Evolutionary conservation across 352 stramenopile species (phyloP).

Genomic region (Phytophthora citrophthora): DNA sequence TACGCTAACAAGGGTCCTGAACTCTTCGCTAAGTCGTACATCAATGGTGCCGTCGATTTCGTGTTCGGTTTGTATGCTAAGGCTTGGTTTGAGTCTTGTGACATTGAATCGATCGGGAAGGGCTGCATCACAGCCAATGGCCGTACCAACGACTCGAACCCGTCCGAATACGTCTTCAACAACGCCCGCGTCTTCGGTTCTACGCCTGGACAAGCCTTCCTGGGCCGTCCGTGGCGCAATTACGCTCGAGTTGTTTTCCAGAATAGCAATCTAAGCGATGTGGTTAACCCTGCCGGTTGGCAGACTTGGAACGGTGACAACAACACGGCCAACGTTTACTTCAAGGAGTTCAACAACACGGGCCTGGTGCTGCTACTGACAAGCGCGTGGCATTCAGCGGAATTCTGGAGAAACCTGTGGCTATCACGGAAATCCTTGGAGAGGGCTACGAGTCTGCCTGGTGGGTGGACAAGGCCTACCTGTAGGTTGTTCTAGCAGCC

Average conservation of each 20-base stretch:
- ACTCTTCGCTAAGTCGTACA: slow-evolving; percentile 24
- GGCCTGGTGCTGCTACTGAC: slow-evolving; percentile 17
- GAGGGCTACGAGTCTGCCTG: slow-evolving; percentile 20
- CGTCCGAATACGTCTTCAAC: slow-evolving; percentile 30
- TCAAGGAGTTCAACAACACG: slow-evolving; percentile 25
- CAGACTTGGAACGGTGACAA: slow-evolving; percentile 16
- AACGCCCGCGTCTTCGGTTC: slow-evolving; percentile 18
- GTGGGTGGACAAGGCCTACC: slow-evolving; percentile 22
- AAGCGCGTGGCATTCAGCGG: slow-evolving; percentile 23
- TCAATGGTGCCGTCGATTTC: slow-evolving; percentile 25
- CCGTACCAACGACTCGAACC: slow-evolving; percentile 18
- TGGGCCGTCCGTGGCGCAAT: slow-evolving; percentile 19
- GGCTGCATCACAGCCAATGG: slow-evolving; percentile 20
- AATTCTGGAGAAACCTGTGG: slow-evolving; percentile 5
- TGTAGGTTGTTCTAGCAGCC: slow-evolving; percentile 4
- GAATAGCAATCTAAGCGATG: slow-evolving; percentile 22
- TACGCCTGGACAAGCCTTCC: slow-evolving; percentile 7
- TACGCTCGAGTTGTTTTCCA: slow-evolving; percentile 28
- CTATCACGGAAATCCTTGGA: slow-evolving; percentile 26
- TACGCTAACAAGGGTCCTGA: slow-evolving; percentile 17
- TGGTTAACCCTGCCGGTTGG: slow-evolving; percentile 23
- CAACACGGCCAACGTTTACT: slow-evolving; percentile 25
- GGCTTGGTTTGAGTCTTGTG: slow-evolving; percentile 30
- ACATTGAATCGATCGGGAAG: slow-evolving; percentile 17
- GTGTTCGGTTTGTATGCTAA: slow-evolving; percentile 24